A percentile compares a stretch with the other conserved stretches of the same genome.
Conservation (phyloP, 2,329 filamentous ascomycete species). For the Huntiella savannae region DNA sequence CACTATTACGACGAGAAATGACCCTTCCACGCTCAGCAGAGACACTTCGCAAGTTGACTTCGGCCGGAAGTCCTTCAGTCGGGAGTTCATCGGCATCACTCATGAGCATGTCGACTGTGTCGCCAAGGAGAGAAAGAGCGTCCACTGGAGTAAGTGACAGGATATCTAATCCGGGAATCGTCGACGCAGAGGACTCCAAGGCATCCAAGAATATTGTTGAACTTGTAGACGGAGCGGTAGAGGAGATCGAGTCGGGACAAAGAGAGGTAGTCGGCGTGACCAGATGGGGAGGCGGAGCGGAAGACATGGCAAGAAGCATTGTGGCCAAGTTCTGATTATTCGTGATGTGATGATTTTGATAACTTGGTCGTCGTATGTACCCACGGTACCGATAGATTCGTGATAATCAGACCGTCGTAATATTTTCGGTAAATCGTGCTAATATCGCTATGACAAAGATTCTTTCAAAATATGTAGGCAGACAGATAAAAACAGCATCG, state of each 20-base stretch:
- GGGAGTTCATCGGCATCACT: constrained; percentile 53
- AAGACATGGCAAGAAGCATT: constrained; percentile 2
- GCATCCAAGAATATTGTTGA: neutral
- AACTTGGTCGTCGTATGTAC: constrained; percentile 14
- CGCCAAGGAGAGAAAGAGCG: constrained; percentile 63
- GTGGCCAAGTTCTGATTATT: neutral
- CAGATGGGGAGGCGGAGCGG: neutral
- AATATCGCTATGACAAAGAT: neutral
- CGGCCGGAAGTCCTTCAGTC: constrained; percentile 17
- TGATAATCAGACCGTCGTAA: constrained; percentile 10
- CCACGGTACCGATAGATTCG: constrained; percentile 24
- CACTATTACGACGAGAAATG: constrained; percentile 38
- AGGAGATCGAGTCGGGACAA: too few relatives aligned
- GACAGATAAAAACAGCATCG: constrained; percentile 1
- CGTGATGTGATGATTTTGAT: neutral
- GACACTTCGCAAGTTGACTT: constrained; percentile 42
- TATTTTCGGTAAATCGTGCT: neutral
- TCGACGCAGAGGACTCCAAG: neutral
- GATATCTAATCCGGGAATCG: constrained; percentile 5
- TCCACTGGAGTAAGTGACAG: constrained; percentile 13
- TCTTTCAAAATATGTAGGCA: neutral
- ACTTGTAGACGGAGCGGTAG: too few relatives aligned
- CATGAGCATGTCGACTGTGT: constrained; percentile 51
- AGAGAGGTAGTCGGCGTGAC: neutral
- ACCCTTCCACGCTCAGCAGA: constrained; percentile 38